A percentile compares a stretch with the other conserved stretches of the same genome.
phyloP scores from a whole-genome alignment of 2,329 filamentous ascomycete genomes.

The Claviceps cyperi region DNA sequence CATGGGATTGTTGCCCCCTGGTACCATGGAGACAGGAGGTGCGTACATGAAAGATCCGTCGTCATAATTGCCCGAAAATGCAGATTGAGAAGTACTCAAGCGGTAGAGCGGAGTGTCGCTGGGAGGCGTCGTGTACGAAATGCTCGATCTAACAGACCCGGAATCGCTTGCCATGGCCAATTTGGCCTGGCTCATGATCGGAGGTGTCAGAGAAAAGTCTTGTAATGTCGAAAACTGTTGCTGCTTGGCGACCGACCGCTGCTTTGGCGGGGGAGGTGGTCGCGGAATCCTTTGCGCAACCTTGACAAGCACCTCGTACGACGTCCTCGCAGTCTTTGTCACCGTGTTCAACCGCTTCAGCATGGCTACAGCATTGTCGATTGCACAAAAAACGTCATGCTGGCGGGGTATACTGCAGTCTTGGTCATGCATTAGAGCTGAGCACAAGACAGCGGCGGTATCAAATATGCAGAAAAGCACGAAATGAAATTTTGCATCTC shows the following conservation, averaged over 20 bases:
- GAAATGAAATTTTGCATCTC: slow-evolving; percentile 34
- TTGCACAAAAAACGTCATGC: slow-evolving; percentile 24
- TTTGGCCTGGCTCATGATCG: slow-evolving; percentile 1
- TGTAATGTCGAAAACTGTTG: slow-evolving; percentile 2
- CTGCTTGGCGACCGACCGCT: neutral
- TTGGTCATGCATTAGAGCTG: slow-evolving; percentile 35
- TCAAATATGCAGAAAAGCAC: slow-evolving; percentile 37
- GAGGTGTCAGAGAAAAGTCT: slow-evolving; percentile 7
- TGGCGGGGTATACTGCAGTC: slow-evolving; percentile 24
- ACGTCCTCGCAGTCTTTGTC: slow-evolving; percentile 18
- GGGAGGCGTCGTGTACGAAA: slow-evolving; percentile 5
- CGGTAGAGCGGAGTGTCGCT: neutral
- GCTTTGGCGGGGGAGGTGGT: slow-evolving; percentile 1
- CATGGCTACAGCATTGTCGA: slow-evolving; percentile 22
- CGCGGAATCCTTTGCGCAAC: slow-evolving; percentile 12
- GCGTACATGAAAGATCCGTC: neutral
- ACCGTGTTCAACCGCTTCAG: slow-evolving; percentile 17
- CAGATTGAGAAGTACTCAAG: neutral
- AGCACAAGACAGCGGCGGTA: slow-evolving; percentile 34
- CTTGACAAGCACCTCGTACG: slow-evolving; percentile 18
- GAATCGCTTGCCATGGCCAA: slow-evolving; percentile 1
- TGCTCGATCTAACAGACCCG: neutral
- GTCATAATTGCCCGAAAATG: neutral
- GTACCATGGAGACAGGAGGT: neutral
- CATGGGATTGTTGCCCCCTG: neutral